Percentiles rank a stretch among this genome's conserved stretches.
phyloP scores from a whole-genome alignment of 768 basidiomycete species.

The Cystobasidium ongulense region DNA sequence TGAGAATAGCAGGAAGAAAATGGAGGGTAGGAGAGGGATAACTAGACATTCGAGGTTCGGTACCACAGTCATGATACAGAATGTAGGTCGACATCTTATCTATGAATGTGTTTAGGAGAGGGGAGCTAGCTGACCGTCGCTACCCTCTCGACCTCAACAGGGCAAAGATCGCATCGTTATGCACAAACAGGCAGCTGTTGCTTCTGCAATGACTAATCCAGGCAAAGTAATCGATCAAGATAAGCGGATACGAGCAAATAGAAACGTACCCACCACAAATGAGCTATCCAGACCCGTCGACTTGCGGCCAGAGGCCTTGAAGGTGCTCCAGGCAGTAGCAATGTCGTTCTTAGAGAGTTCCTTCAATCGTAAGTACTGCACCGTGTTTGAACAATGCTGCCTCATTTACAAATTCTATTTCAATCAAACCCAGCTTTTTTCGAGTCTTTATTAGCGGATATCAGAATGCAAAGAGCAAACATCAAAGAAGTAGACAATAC shows the following conservation, averaged over 20 bases:
- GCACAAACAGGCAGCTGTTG: slow-evolving; percentile 75
- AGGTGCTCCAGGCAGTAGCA: slow-evolving; percentile 58
- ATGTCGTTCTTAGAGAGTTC: slow-evolving; percentile 67
- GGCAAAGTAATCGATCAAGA: slow-evolving; percentile 59
- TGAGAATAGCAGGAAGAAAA: slow-evolving; percentile 61
- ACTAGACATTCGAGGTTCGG: slow-evolving; percentile 94
- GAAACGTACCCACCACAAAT: slow-evolving; percentile 28
- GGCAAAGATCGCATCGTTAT: slow-evolving; percentile 54
- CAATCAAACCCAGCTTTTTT: slow-evolving; percentile 63
- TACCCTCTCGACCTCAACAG: too few relatives aligned
- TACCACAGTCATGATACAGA: slow-evolving; percentile 75
- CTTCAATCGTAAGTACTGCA: slow-evolving; percentile 74
- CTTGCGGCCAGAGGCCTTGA: slow-evolving; percentile 45
- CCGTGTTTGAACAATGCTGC: not conserved
- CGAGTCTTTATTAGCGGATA: slow-evolving; percentile 75
- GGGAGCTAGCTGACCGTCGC: not conserved
- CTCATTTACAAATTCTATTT: not conserved
- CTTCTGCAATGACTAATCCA: slow-evolving; percentile 53
- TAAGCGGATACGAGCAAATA: not conserved
- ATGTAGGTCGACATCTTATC: slow-evolving; percentile 43
- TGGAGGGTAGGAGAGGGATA: slow-evolving; percentile 53
- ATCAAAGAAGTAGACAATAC: slow-evolving; percentile 92
- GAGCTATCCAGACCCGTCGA: slow-evolving; percentile 42
- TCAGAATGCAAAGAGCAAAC: slow-evolving; percentile 80
- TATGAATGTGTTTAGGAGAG: not conserved